Percentiles rank a stretch among this genome's conserved stretches.
Conservation (phyloP, 257 asterid species). For the Solanum chiquidenum region DNA sequence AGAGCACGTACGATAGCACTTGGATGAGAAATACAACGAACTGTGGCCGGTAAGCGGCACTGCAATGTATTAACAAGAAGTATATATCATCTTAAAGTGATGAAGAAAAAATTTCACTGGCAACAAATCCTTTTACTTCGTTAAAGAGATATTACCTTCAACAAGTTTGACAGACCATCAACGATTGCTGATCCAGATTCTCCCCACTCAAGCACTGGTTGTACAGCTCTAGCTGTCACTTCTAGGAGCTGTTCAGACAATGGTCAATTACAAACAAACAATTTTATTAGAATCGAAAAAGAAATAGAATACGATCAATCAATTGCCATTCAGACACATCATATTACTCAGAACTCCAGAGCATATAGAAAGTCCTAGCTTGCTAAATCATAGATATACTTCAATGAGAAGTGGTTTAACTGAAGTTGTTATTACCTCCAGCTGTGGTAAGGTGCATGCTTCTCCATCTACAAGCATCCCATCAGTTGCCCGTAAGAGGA, state of each 20-base stretch:
- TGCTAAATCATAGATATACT: background rate
- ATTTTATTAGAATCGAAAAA: background rate
- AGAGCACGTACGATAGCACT: constrained; percentile 98
- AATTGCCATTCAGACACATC: background rate
- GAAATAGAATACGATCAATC: background rate
- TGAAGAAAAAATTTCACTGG: background rate
- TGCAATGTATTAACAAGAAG: constrained; percentile 18
- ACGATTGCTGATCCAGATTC: constrained; percentile 83
- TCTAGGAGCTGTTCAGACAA: constrained; percentile 59
- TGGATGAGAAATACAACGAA: constrained; percentile 83
- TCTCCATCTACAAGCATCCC: constrained; percentile 99
- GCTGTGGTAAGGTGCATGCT: constrained; percentile 98
- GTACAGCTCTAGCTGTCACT: constrained; percentile 92
- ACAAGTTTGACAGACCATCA: constrained; percentile 79
- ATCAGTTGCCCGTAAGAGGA: constrained; percentile 93
- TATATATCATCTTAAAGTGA: background rate
- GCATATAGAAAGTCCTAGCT: background rate
- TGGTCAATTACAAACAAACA: constrained; percentile 7
- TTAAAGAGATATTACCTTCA: constrained; percentile 48
- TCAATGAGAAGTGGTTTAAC: background rate
- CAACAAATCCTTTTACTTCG: background rate
- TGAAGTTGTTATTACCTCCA: constrained; percentile 52
- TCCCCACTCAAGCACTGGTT: constrained; percentile 89
- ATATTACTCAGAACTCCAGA: background rate
- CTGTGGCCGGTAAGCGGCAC: constrained; percentile 94